A percentile compares a stretch with the other conserved stretches of the same genome.
Evolutionary conservation across 2,329 filamentous ascomycete genomes (phyloP).

Genomic region (Trichoderma afroharzianum): DNA sequence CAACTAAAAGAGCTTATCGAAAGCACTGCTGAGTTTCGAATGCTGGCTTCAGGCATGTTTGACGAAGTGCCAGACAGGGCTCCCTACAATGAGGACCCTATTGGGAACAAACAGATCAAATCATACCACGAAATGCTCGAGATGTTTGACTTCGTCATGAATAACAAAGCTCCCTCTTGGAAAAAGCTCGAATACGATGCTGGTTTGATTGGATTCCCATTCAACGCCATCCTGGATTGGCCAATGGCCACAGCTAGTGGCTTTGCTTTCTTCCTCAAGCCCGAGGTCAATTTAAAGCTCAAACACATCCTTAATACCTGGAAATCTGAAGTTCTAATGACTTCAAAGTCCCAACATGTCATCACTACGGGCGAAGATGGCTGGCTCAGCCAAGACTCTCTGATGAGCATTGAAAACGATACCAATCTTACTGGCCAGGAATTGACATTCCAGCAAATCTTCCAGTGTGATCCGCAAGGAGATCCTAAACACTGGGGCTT

Average conservation of each 20-base stretch:
- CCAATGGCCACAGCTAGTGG: constrained; percentile 55
- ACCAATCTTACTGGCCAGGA: constrained; percentile 19
- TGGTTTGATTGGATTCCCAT: constrained; percentile 51
- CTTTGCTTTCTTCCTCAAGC: constrained; percentile 50
- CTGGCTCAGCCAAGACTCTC: constrained; percentile 23
- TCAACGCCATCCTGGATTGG: constrained; percentile 57
- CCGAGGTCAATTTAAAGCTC: constrained; percentile 48
- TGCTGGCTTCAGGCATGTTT: constrained; percentile 24
- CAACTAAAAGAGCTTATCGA: constrained; percentile 18
- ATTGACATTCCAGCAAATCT: constrained; percentile 21
- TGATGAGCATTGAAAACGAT: constrained; percentile 20
- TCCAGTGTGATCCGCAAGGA: constrained; percentile 21
- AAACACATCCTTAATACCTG: constrained; percentile 50
- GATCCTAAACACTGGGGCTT: constrained; percentile 40
- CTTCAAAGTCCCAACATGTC: constrained; percentile 23
- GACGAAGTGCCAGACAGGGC: constrained; percentile 24
- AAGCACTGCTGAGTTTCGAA: constrained; percentile 22
- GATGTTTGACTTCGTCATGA: constrained; percentile 21
- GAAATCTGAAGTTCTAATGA: constrained; percentile 27
- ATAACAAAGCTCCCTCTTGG: constrained; percentile 21
- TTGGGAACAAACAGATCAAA: constrained; percentile 19
- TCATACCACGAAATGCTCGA: constrained; percentile 24
- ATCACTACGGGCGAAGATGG: constrained; percentile 13
- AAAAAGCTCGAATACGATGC: constrained; percentile 14
- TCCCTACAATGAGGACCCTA: constrained; percentile 20